Percentiles rank a stretch among this genome's conserved stretches.
Evolutionary conservation across 2,329 filamentous ascomycete genomes (phyloP).

Genomic region (Aspergillus terreus): DNA sequence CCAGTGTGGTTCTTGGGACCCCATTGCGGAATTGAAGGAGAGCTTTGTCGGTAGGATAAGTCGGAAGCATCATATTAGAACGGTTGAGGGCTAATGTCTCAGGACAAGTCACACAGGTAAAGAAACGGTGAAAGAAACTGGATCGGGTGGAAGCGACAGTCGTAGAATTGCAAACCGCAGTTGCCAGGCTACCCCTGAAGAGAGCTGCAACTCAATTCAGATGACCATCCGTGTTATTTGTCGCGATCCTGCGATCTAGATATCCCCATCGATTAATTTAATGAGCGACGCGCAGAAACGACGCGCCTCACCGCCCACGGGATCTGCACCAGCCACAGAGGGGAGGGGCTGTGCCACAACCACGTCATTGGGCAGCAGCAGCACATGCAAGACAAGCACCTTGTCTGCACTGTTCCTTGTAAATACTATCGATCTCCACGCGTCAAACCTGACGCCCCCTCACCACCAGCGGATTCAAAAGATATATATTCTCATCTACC

Average conservation of each 20-base stretch:
- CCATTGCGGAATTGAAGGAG: constrained; percentile 20
- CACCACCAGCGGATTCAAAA: neutral
- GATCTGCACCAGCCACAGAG: constrained; percentile 13
- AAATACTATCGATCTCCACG: neutral
- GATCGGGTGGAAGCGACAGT: neutral
- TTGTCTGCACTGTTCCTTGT: neutral
- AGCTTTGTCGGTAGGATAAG: neutral
- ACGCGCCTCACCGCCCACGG: constrained; percentile 19
- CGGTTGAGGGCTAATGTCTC: neutral
- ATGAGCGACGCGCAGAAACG: neutral
- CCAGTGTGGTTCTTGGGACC: constrained; percentile 18
- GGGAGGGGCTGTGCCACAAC: constrained; percentile 18
- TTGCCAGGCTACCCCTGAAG: no score
- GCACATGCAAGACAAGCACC: neutral
- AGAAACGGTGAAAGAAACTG: neutral
- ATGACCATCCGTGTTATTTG: neutral
- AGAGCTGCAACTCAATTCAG: no score
- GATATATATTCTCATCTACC: neutral
- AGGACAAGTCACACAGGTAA: neutral
- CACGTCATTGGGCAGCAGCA: constrained; percentile 31
- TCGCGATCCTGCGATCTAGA: neutral
- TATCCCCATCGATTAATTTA: neutral
- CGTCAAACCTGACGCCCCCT: neutral
- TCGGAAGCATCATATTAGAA: neutral
- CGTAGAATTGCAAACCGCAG: no score